Conservation (phyloP, 164 flowering plant genomes). For the Berberis thunbergii region DNA sequence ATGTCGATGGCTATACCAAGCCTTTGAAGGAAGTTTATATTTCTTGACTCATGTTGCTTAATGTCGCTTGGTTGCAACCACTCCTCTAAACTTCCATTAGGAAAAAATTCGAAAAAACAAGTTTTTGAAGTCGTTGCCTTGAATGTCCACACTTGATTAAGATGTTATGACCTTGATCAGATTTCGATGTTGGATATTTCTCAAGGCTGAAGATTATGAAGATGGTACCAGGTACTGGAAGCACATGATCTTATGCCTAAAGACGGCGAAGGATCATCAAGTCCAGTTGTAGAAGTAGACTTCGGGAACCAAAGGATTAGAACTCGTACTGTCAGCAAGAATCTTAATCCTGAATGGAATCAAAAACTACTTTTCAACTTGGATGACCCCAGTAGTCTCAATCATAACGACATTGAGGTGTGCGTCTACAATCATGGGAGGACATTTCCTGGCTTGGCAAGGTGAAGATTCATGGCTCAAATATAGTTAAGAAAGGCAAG, state of each 20-base stretch:
- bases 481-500: slow-evolving; percentile 5
- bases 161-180: too few relatives aligned
- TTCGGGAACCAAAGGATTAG: slow-evolving; percentile 12
- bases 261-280: slow-evolving; percentile 21
- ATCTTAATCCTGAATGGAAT: slow-evolving; percentile 17
- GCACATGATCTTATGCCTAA: slow-evolving; percentile 17
- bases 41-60: too few relatives aligned
- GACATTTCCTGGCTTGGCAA: slow-evolving; percentile 14
- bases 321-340: slow-evolving; percentile 11
- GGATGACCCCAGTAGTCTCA: slow-evolving; percentile 3
- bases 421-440: slow-evolving; percentile 8
- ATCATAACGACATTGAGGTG: slow-evolving; percentile 9
- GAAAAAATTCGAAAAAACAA: too few relatives aligned
- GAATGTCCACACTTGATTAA: too few relatives aligned
- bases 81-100: too few relatives aligned
- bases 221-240: slow-evolving; percentile 19
- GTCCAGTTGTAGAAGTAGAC: slow-evolving; percentile 12
- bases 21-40: too few relatives aligned
- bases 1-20: too few relatives aligned
- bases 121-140: too few relatives aligned
- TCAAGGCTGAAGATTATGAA: slow-evolving; percentile 9
- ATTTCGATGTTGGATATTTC: too few relatives aligned
- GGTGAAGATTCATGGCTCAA: slow-evolving; percentile 15
- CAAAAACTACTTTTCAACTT: slow-evolving; percentile 11
- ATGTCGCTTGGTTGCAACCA: too few relatives aligned